Percentiles rank a stretch among this genome's conserved stretches.
These are phyloP conservation scores for Vitis rupestris DNA, from an alignment of 164 flowering plant genomes.

Conservation along the genomic window DNA sequence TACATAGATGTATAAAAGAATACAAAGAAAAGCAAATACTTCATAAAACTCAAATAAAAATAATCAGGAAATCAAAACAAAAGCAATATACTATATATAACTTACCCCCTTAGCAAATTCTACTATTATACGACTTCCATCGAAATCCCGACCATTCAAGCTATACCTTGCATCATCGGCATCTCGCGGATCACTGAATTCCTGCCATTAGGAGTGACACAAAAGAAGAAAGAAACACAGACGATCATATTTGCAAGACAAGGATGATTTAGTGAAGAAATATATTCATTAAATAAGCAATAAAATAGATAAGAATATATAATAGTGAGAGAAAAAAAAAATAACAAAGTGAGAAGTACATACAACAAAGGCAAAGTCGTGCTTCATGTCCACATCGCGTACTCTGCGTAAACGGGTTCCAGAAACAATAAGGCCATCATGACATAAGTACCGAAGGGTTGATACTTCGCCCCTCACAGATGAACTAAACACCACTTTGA, in stretches of 20 bases:
- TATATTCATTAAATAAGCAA: not conserved
- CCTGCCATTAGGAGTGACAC: conserved; percentile 35
- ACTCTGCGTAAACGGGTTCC: conserved; percentile 97
- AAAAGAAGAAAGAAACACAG: conserved; percentile 6
- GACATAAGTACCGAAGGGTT: conserved; percentile 68
- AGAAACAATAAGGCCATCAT: conserved; percentile 98
- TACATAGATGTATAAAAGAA: not conserved
- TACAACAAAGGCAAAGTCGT: conserved; percentile 94
- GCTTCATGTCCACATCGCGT: conserved; percentile 99
- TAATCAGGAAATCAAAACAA: not conserved
- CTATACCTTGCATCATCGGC: conserved; percentile 89
- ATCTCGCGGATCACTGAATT: conserved; percentile 91
- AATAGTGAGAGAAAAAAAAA: not conserved
- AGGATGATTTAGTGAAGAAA: not conserved
- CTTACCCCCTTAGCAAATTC: conserved; percentile 87
- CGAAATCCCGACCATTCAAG: conserved; percentile 48
- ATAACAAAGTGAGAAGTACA: conserved; percentile 26
- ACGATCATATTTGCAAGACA: conserved; percentile 27
- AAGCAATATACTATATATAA: not conserved
- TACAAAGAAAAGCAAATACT: not conserved
- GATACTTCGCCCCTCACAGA: conserved; percentile 83
- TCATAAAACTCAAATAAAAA: not conserved
- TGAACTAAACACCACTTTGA: conserved; percentile 92
- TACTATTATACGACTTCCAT: conserved; percentile 81
- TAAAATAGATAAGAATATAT: not conserved